phyloP scores from a whole-genome alignment of 2,329 filamentous ascomycete genomes.

The Aspergillus novoparasiticus region DNA sequence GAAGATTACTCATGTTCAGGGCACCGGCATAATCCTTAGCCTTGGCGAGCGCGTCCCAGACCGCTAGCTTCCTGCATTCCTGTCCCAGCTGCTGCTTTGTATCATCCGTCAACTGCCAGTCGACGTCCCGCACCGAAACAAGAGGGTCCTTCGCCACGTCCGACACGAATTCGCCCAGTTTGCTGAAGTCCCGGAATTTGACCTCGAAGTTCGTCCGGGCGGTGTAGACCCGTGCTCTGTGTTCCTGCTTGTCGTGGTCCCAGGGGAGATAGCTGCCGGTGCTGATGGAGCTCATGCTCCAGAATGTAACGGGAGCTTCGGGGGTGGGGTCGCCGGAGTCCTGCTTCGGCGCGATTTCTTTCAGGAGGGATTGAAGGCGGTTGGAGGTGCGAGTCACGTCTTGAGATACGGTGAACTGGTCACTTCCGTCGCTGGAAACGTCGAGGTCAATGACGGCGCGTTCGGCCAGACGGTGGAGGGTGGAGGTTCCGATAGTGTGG shows the following conservation, averaged over 20 bases:
- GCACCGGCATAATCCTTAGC: background rate
- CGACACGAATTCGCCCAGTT: constrained; percentile 2
- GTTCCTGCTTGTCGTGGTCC: background rate
- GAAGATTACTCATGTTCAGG: background rate
- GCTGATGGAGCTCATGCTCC: constrained; percentile 5
- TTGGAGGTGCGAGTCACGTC: background rate
- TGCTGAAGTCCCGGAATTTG: constrained; percentile 3
- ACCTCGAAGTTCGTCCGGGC: constrained; percentile 4
- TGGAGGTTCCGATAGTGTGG: constrained; percentile 1
- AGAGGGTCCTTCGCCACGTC: background rate
- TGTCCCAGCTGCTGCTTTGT: background rate
- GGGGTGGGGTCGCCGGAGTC: background rate
- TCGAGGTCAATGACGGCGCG: background rate
- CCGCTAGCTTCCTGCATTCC: background rate
- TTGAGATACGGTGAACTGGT: background rate
- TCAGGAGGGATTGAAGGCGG: background rate
- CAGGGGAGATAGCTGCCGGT: constrained; percentile 1
- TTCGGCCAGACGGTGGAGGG: background rate
- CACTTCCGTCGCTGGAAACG: background rate
- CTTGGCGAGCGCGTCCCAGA: constrained; percentile 1
- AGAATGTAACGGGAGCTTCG: background rate
- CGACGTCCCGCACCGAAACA: background rate
- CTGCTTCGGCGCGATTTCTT: background rate
- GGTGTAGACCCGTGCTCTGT: background rate
- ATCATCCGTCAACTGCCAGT: constrained; percentile 4